These are phyloP conservation scores for Boletus subcaerulescens DNA, from an alignment of 768 basidiomycete genomes.

Conservation along the genomic window DNA sequence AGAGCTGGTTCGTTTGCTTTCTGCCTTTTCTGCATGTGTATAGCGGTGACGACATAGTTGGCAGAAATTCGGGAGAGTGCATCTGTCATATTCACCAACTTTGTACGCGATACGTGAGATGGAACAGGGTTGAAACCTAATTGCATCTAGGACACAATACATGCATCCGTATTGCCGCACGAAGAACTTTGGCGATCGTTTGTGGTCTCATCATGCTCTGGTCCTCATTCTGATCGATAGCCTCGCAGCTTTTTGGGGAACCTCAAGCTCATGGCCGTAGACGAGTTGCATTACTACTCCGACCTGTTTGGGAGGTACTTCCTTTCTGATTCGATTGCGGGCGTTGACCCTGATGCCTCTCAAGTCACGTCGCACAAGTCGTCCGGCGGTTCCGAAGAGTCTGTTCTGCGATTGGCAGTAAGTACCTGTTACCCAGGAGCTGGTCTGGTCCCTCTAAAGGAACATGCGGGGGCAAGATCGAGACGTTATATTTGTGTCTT, in stretches of 20 bases:
- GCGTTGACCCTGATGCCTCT: not conserved
- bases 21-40: not conserved
- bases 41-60: not conserved
- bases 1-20: slow-evolving; percentile 47
- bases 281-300: slow-evolving; percentile 86
- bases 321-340: not conserved
- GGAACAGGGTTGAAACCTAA: not conserved
- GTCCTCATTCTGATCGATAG: slow-evolving; percentile 2
- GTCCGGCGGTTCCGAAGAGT: slow-evolving; percentile 73
- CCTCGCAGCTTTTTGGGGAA: slow-evolving; percentile 65
- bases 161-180: slow-evolving; percentile 79
- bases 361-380: slow-evolving; percentile 78
- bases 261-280: slow-evolving; percentile 73
- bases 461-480: slow-evolving; percentile 38
- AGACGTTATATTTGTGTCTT: slow-evolving; percentile 67
- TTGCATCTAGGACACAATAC: slow-evolving; percentile 68
- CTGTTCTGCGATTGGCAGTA: slow-evolving; percentile 76
- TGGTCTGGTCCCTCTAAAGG: not conserved
- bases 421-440: slow-evolving; percentile 20
- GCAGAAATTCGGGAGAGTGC: slow-evolving; percentile 68
- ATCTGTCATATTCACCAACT: slow-evolving; percentile 87
- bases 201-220: not conserved
- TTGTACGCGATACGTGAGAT: slow-evolving; percentile 44
- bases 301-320: slow-evolving; percentile 74
- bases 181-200: slow-evolving; percentile 83